Percentiles rank a stretch among this genome's conserved stretches.
These are phyloP conservation scores for Triticum monococcum DNA, from an alignment of 176 grass and related monocot species.

Conservation along the genomic window DNA sequence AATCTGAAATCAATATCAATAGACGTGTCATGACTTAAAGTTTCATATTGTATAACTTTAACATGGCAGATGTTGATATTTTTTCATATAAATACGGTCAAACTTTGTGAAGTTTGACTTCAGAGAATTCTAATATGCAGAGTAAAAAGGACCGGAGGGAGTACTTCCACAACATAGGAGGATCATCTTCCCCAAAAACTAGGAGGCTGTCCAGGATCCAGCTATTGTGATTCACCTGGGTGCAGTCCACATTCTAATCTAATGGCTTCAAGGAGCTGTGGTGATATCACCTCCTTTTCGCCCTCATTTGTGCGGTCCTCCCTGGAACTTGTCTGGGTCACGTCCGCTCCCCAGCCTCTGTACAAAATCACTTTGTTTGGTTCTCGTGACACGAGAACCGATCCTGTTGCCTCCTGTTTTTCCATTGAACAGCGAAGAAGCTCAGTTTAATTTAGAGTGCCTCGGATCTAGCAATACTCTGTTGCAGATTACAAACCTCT, in stretches of 20 bases:
- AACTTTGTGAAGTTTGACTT: no score
- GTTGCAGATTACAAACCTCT: constrained; percentile 50
- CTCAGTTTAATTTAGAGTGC: background rate
- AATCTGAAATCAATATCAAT: no score
- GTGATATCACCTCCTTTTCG: constrained; percentile 49
- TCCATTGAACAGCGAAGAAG: constrained; percentile 11
- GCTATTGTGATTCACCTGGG: constrained; percentile 34
- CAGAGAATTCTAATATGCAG: no score
- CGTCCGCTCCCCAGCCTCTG: constrained; percentile 71
- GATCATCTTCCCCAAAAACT: background rate
- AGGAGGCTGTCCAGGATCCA: background rate
- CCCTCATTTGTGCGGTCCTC: constrained; percentile 17
- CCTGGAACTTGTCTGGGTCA: constrained; percentile 21
- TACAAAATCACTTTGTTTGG: constrained; percentile 91
- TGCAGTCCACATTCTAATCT: constrained; percentile 80
- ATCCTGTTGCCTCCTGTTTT: constrained; percentile 72
- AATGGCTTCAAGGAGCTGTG: constrained; percentile 79
- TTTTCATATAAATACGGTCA: no score
- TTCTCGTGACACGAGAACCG: constrained; percentile 76
- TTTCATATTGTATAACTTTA: no score
- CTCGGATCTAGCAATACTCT: background rate
- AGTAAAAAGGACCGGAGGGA: no score
- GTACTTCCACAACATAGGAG: background rate
- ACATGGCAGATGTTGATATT: no score
- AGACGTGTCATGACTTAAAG: no score